Percentiles rank a stretch among this genome's conserved stretches.
These are phyloP conservation scores for Lachnellula occidentalis DNA, from an alignment of 2,329 filamentous ascomycete species.

Conservation along the genomic window DNA sequence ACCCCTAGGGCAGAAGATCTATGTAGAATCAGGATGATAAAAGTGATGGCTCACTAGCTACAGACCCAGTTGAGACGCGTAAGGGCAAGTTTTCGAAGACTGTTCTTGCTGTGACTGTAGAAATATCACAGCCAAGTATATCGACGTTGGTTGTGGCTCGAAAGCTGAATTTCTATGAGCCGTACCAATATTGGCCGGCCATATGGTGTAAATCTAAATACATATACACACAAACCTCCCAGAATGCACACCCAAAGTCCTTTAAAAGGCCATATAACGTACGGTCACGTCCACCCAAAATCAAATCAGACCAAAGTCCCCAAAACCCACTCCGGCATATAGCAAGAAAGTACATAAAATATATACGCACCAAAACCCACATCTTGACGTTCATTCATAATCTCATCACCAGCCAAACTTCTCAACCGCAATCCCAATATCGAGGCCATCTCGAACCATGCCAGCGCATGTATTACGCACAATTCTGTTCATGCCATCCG, in stretches of 20 bases:
- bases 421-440: conserved; percentile 53
- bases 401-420: conserved; percentile 58
- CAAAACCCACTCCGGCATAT: too few relatives aligned
- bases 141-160: not conserved
- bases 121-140: too few relatives aligned
- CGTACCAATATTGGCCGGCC: not conserved
- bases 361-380: not conserved
- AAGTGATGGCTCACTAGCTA: too few relatives aligned
- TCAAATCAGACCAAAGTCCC: too few relatives aligned
- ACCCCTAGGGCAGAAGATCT: not conserved
- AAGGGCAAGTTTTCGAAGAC: not conserved
- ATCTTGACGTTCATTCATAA: not conserved
- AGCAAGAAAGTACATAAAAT: not conserved
- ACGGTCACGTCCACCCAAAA: too few relatives aligned
- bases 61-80: not conserved
- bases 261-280: too few relatives aligned
- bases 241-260: too few relatives aligned
- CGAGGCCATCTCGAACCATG: conserved; percentile 41
- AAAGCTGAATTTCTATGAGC: not conserved
- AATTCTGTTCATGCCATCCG: conserved; percentile 54
- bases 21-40: not conserved
- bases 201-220: too few relatives aligned
- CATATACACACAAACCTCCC: too few relatives aligned
- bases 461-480: conserved; percentile 54
- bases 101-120: not conserved